Evolutionary conservation across 192 early-diverging fungal genomes (phyloP).

Genomic region (Entrophospora sp.): DNA sequence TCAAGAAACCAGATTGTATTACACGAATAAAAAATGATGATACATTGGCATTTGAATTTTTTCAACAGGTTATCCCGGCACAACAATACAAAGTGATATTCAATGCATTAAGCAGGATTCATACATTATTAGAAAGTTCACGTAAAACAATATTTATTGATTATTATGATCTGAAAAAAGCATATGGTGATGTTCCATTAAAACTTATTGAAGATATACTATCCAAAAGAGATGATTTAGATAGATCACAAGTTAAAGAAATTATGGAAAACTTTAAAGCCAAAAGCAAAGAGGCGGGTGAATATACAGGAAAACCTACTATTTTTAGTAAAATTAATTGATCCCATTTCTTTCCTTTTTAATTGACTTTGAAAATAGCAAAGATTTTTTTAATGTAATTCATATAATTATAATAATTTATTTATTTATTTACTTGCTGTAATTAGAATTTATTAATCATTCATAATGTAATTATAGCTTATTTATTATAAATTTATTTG

Average conservation of each 20-base stretch:
- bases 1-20: slow-evolving; percentile 55
- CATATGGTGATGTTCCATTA: slow-evolving; percentile 88
- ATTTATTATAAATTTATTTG: no score
- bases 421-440: no score
- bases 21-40: slow-evolving; percentile 75
- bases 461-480: no score
- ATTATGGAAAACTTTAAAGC: slow-evolving; percentile 72
- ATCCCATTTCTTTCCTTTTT: no score
- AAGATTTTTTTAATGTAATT: no score
- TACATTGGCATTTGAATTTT: slow-evolving; percentile 64
- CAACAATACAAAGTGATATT: slow-evolving; percentile 68
- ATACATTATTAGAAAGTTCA: slow-evolving; percentile 68
- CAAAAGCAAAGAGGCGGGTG: slow-evolving; percentile 52
- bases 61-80: slow-evolving; percentile 57
- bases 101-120: slow-evolving; percentile 73
- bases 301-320: slow-evolving; percentile 37
- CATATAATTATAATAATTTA: no score
- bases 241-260: slow-evolving; percentile 68
- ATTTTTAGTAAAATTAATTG: slow-evolving; percentile 49
- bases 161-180: slow-evolving; percentile 79
- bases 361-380: no score
- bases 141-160: slow-evolving; percentile 76
- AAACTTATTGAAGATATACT: slow-evolving; percentile 83
- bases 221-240: slow-evolving; percentile 81
- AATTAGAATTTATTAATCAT: no score